Evolutionary conservation across 2,329 filamentous ascomycete genomes (phyloP).

Genomic region (Exophiala dermatitidis): DNA sequence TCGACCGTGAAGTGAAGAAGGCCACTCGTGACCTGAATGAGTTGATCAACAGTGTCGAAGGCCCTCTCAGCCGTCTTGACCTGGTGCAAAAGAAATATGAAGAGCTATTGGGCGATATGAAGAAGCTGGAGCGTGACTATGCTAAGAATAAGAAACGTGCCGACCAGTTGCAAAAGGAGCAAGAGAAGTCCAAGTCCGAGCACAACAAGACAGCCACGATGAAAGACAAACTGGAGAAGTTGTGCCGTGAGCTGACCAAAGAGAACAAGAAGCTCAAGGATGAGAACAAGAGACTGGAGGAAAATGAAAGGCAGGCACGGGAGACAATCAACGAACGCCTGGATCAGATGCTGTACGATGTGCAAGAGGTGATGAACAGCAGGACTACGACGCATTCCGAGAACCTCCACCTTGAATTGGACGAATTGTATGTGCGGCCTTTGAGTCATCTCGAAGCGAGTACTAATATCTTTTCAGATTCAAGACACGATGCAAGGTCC

Average conservation of each 20-base stretch:
- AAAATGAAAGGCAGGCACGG: conserved; percentile 74
- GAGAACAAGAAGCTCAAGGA: conserved; percentile 99
- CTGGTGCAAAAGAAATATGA: conserved; percentile 84
- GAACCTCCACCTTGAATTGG: conserved; percentile 76
- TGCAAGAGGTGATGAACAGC: conserved; percentile 81
- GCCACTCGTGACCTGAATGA: conserved; percentile 85
- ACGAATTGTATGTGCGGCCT: conserved; percentile 64
- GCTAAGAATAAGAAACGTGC: conserved; percentile 92
- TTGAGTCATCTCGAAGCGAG: neutral
- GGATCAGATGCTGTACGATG: conserved; percentile 68
- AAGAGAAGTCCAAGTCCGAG: conserved; percentile 81
- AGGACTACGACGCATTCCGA: conserved; percentile 76
- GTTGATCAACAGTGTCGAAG: conserved; percentile 79
- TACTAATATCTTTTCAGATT: conserved; percentile 36
- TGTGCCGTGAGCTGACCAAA: conserved; percentile 86
- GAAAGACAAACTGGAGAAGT: conserved; percentile 94
- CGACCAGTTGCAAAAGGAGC: conserved; percentile 92
- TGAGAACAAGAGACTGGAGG: conserved; percentile 87
- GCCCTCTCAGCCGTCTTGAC: conserved; percentile 84
- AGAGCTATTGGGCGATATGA: conserved; percentile 89
- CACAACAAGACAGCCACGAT: conserved; percentile 82
- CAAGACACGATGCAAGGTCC: conserved; percentile 82
- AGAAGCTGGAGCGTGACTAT: conserved; percentile 87
- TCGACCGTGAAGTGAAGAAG: conserved; percentile 90
- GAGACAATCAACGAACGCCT: conserved; percentile 79